These are phyloP conservation scores for Dothiorella sarmentorum DNA, from an alignment of 2,329 filamentous ascomycete genomes.

Conservation along the genomic window DNA sequence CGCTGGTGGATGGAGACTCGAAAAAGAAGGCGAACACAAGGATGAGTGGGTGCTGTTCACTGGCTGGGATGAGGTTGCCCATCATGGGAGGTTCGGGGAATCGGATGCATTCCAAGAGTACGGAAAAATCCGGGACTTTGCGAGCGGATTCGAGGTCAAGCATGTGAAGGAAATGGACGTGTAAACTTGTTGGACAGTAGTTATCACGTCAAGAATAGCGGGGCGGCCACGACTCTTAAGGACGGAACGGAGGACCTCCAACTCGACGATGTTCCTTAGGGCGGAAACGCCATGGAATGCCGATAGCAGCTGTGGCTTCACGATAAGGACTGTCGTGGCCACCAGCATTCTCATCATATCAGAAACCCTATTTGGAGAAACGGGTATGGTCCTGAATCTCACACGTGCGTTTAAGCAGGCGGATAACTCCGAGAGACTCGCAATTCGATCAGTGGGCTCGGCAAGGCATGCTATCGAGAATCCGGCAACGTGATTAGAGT, in stretches of 20 bases:
- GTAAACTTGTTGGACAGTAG: not conserved
- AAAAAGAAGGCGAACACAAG: conserved; percentile 30
- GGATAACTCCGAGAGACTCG: too few relatives aligned
- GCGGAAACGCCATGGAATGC: too few relatives aligned
- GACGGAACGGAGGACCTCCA: not conserved
- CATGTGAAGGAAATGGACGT: conserved; percentile 26
- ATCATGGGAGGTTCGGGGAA: conserved; percentile 35
- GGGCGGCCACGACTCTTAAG: not conserved
- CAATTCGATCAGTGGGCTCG: too few relatives aligned
- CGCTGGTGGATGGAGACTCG: conserved; percentile 41
- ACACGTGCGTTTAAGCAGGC: too few relatives aligned
- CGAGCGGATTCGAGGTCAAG: conserved; percentile 26
- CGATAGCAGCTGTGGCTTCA: too few relatives aligned
- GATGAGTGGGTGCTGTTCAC: conserved; percentile 44
- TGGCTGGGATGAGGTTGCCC: conserved; percentile 37
- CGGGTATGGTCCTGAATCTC: too few relatives aligned
- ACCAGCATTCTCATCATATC: too few relatives aligned
- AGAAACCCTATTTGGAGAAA: too few relatives aligned
- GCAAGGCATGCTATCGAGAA: too few relatives aligned
- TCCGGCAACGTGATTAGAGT: too few relatives aligned
- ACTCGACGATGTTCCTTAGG: too few relatives aligned
- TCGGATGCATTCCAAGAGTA: conserved; percentile 33
- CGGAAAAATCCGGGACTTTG: conserved; percentile 22
- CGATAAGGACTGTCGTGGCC: too few relatives aligned
- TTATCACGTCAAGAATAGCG: not conserved